These are phyloP conservation scores for Yamadazyma triangularis DNA, from an alignment of 1,139 yeast genomes.

Conservation along the genomic window DNA sequence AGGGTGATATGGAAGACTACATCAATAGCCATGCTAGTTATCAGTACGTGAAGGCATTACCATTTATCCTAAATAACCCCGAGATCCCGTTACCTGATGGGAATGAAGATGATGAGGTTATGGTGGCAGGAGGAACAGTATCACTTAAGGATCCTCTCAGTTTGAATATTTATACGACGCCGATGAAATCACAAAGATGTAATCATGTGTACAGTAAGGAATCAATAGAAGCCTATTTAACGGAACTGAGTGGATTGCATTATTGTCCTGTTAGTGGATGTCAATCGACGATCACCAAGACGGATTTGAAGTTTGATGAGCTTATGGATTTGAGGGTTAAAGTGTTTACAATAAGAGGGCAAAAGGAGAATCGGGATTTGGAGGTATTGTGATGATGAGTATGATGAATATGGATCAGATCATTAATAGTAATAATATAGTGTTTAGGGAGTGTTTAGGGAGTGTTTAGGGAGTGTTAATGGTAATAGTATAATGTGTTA, in stretches of 20 bases:
- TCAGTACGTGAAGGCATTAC: constrained; percentile 19
- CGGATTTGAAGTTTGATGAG: constrained; percentile 37
- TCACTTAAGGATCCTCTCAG: constrained; percentile 66
- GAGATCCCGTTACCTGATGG: constrained; percentile 41
- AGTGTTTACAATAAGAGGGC: constrained; percentile 18
- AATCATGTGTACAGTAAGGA: constrained; percentile 56
- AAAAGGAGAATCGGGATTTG: constrained; percentile 1
- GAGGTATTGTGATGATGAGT: constrained; percentile 1
- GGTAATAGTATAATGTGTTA: too few species aligned
- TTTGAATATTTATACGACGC: constrained; percentile 43
- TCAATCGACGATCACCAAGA: constrained; percentile 18
- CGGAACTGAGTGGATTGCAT: constrained; percentile 8
- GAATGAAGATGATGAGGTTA: constrained; percentile 47
- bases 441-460: too few species aligned
- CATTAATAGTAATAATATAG: too few species aligned
- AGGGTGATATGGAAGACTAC: too few species aligned
- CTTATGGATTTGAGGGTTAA: constrained; percentile 49
- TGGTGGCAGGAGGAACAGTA: constrained; percentile 63
- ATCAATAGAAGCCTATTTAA: constrained; percentile 33
- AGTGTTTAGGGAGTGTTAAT: too few species aligned
- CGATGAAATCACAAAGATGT: constrained; percentile 52
- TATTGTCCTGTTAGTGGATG: constrained; percentile 56
- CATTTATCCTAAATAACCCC: constrained; percentile 31
- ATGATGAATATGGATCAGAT: too few species aligned
- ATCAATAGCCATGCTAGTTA: too few species aligned